These are phyloP conservation scores for Acacia crassicarpa DNA, from an alignment of 306 rosid genomes.

Conservation along the genomic window DNA sequence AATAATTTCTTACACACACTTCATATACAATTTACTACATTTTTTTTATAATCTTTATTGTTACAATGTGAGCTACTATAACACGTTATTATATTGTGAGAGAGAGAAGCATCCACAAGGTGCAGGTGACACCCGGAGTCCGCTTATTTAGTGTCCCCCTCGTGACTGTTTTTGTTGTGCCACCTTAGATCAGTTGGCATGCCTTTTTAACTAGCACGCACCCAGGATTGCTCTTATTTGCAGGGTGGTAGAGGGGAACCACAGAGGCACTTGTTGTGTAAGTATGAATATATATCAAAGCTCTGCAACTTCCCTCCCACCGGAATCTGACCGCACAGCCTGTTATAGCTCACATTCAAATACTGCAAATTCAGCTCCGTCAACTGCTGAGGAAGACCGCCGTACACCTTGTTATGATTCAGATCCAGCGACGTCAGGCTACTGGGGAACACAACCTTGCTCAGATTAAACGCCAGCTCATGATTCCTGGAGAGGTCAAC, in stretches of 20 bases:
- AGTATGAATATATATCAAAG: constrained; percentile 41
- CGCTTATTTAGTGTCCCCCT: background rate
- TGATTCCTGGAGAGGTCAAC: constrained; percentile 58
- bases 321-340: constrained; percentile 70
- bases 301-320: constrained; percentile 58
- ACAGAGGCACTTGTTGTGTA: constrained; percentile 71
- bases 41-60: too few relatives aligned
- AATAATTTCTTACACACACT: too few relatives aligned
- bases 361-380: constrained; percentile 42
- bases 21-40: too few relatives aligned
- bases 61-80: too few relatives aligned
- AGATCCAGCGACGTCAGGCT: constrained; percentile 49
- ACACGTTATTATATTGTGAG: too few relatives aligned
- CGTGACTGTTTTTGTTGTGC: background rate
- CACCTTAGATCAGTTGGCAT: background rate
- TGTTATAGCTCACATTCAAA: constrained; percentile 67
- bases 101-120: background rate
- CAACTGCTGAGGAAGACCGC: constrained; percentile 43
- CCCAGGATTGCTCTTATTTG: constrained; percentile 8
- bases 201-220: too few relatives aligned
- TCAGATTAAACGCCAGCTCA: constrained; percentile 46
- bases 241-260: constrained; percentile 61
- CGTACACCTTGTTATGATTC: constrained; percentile 55
- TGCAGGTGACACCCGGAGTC: background rate
- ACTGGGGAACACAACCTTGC: constrained; percentile 37